A percentile compares a stretch with the other conserved stretches of the same genome.
These are phyloP conservation scores for Usnea hakonensis DNA, from an alignment of 495 filamentous ascomycete genomes.

Conservation along the genomic window DNA sequence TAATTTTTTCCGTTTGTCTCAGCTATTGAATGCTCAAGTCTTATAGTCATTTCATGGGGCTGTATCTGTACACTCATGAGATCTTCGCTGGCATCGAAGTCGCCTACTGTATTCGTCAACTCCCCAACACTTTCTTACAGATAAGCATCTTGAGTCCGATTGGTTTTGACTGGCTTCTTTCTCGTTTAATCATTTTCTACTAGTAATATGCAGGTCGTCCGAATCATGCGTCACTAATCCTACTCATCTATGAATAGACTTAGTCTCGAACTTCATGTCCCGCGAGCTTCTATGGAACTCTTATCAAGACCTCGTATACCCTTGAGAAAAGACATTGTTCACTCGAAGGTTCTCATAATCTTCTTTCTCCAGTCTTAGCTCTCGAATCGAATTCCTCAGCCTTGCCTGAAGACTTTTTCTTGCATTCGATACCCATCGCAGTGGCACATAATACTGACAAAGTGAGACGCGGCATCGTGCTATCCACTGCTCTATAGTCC, in stretches of 20 bases:
- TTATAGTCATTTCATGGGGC: neutral
- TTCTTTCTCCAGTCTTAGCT: neutral
- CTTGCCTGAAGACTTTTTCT: neutral
- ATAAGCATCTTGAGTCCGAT: neutral
- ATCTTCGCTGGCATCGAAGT: conserved; percentile 8
- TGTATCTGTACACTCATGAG: neutral
- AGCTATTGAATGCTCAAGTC: neutral
- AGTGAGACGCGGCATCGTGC: neutral
- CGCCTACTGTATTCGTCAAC: neutral
- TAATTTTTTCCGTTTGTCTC: neutral
- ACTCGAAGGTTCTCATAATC: neutral
- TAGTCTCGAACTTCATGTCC: neutral
- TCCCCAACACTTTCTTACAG: neutral
- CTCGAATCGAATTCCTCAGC: neutral
- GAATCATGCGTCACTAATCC: neutral
- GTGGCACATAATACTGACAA: neutral
- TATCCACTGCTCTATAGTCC: neutral
- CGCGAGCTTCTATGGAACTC: neutral
- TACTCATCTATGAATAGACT: too few relatives aligned
- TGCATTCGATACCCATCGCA: neutral
- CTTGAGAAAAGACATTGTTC: neutral
- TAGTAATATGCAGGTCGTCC: neutral
- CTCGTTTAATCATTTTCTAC: neutral
- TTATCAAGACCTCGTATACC: neutral
- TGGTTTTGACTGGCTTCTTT: neutral